Evolutionary conservation across 2,329 filamentous ascomycete species (phyloP).

Genomic region (Stagonosporopsis rhizophila): DNA sequence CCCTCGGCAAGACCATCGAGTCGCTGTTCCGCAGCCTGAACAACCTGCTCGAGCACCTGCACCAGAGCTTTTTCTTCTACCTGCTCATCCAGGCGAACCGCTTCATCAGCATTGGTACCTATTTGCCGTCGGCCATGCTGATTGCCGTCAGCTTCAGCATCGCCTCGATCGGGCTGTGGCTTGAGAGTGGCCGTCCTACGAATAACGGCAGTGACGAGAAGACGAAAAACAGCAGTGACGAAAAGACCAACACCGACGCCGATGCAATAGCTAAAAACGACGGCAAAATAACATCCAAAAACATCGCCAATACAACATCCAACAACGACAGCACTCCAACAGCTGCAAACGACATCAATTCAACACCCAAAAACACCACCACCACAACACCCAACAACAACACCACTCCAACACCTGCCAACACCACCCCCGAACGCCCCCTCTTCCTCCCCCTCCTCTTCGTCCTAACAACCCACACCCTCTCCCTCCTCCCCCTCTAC

Average conservation of each 20-base stretch:
- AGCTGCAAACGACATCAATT: too few relatives aligned
- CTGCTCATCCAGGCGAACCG: slow-evolving; percentile 88
- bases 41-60: slow-evolving; percentile 93
- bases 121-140: slow-evolving; percentile 96
- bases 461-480: slow-evolving; percentile 74
- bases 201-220: background rate
- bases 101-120: slow-evolving; percentile 98
- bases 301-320: too few relatives aligned
- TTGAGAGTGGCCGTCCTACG: slow-evolving; percentile 71
- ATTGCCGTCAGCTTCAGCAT: slow-evolving; percentile 94
- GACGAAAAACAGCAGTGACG: slow-evolving; percentile 4
- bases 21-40: slow-evolving; percentile 92
- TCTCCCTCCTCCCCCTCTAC: slow-evolving; percentile 82
- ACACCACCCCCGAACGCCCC: slow-evolving; percentile 64
- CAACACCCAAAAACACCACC: slow-evolving; percentile 49
- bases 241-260: too few relatives aligned
- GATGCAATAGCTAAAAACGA: too few relatives aligned
- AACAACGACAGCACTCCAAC: too few relatives aligned
- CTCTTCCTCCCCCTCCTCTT: slow-evolving; percentile 76
- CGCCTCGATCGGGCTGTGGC: slow-evolving; percentile 93
- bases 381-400: background rate
- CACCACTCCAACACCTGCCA: slow-evolving; percentile 10
- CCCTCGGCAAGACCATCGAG: slow-evolving; percentile 86
- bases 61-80: slow-evolving; percentile 99
- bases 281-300: too few relatives aligned